Base-by-base conservation (phyloP, 1,284 basidiomycete genomes). In the Cystobasidium slooffiae region DNA sequence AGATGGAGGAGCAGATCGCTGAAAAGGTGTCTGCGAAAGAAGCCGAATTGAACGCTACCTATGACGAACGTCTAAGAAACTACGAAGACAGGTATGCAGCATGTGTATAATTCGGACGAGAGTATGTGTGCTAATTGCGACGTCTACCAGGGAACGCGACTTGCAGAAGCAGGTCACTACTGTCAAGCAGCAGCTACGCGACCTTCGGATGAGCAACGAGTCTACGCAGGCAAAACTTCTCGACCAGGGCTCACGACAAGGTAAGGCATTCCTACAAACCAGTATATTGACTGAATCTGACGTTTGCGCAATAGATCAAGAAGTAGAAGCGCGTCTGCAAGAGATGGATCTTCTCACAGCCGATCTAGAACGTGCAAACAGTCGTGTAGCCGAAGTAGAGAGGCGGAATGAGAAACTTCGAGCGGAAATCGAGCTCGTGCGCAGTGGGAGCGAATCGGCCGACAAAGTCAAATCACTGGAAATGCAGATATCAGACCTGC, bases 11-110 rank as follows among this genome's bases (percentile, higher is more conserved):
- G 52, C 85, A 93, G 83, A 91, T 97, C 70, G 86, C 88, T 75
- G 93, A 96, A 78, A 89, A 90, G 78, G 90, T 96, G 18, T 85
- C 86, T 0, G 91, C 93, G 82, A 95, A 97, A 83, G 93, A 97
- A 85, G 94, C 93, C 74, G 95, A 97, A 83, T 85, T 97, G 12
- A 93, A 95, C 77, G 96, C 96, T 20, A 94, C 92, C 6, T 97
- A 97, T 79, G 95, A 98, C 79, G 96, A 99, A 84, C 90, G 91
- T 78, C 87, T 98, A 81, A 87, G 91, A 72, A 98, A 98, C 82
- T 96, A 96, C 78, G 92, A 95, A 82, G 94, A 97, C 24, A 59
- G 56, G 56, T 59, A 6, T 8, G 56, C 43, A 22, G 3, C 9
- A 6, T n/a, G 68, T 16, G 64, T 22, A 41, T 8, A 12, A 37